Percentiles rank a stretch among this genome's conserved stretches.
Evolutionary conservation across 1,284 basidiomycete species (phyloP).

Genomic region (Pholiota adiposa): DNA sequence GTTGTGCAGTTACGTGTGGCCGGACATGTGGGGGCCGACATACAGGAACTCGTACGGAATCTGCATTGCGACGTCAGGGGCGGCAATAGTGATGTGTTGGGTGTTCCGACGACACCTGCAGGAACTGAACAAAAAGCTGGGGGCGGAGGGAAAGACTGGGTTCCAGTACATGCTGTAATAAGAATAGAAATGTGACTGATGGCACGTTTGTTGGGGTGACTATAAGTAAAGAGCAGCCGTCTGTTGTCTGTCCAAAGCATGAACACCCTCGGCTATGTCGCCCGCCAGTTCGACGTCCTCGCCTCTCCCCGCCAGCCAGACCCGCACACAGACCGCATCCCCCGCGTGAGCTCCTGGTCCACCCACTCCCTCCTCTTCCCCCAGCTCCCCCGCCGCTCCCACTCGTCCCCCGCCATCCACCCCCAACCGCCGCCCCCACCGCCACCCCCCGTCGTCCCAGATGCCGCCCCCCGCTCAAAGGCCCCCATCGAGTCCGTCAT

Average conservation of each 20-base stretch:
- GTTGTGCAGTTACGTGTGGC: conserved; percentile 47
- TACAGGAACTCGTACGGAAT: conserved; percentile 40
- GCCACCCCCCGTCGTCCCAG: conserved; percentile 28
- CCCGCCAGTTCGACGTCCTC: conserved; percentile 70
- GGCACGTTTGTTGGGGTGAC: conserved; percentile 10
- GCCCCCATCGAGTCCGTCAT: conserved; percentile 37
- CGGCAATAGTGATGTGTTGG: conserved; percentile 56
- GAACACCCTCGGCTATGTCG: conserved; percentile 74
- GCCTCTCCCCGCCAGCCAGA: conserved; percentile 55
- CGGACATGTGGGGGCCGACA: conserved; percentile 36
- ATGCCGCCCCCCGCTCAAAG: conserved; percentile 19
- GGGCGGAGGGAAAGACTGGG: conserved; percentile 40
- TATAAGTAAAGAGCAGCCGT: conserved; percentile 1
- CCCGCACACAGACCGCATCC: conserved; percentile 46
- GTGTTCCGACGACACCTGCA: conserved; percentile 53
- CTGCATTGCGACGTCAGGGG: conserved; percentile 38
- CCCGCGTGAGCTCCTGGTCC: conserved; percentile 61
- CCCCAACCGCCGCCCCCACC: conserved; percentile 24
- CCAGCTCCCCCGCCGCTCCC: conserved; percentile 50
- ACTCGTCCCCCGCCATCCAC: conserved; percentile 51
- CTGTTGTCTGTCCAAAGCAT: conserved; percentile 38
- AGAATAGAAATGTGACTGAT: not conserved
- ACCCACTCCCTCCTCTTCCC: conserved; percentile 55
- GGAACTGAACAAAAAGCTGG: conserved; percentile 48
- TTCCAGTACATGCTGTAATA: conserved; percentile 44